Conservation (phyloP, 2,329 filamentous ascomycete genomes). For the Mariannaea sp. region DNA sequence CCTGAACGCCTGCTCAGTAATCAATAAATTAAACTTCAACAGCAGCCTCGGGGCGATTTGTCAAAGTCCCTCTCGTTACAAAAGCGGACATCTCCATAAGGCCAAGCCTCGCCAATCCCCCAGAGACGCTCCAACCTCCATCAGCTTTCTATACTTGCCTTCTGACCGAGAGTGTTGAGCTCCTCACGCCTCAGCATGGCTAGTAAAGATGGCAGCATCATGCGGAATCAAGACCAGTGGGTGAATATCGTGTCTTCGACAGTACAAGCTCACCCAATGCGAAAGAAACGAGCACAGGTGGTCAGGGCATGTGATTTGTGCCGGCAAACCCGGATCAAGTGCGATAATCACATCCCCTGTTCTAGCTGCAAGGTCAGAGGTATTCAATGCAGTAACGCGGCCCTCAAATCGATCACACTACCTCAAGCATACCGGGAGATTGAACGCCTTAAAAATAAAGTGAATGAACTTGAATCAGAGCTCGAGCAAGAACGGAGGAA, state of each 20-base stretch:
- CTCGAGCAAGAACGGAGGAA: slow-evolving; percentile 3
- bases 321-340: slow-evolving; percentile 17
- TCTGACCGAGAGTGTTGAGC: too few species aligned
- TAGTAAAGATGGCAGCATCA: not conserved
- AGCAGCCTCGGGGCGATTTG: too few species aligned
- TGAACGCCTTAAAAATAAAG: slow-evolving; percentile 6
- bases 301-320: slow-evolving; percentile 20
- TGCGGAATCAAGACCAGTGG: not conserved
- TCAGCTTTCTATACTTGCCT: too few species aligned
- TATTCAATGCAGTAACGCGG: slow-evolving; percentile 10
- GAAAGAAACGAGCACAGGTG: slow-evolving; percentile 9
- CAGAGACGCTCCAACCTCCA: too few species aligned
- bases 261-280: not conserved
- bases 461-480: slow-evolving; percentile 10
- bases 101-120: too few species aligned
- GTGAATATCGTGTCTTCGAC: not conserved
- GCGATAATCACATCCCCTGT: slow-evolving; percentile 11
- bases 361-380: not conserved
- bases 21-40: too few species aligned
- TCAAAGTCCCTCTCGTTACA: too few species aligned
- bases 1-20: too few species aligned
- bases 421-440: slow-evolving; percentile 10
- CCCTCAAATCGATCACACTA: slow-evolving; percentile 1
- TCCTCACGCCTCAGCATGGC: not conserved
- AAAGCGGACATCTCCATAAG: too few species aligned